These are phyloP conservation scores for Saccharum officinarum DNA, from an alignment of 176 grass and related monocot genomes.

Conservation along the genomic window DNA sequence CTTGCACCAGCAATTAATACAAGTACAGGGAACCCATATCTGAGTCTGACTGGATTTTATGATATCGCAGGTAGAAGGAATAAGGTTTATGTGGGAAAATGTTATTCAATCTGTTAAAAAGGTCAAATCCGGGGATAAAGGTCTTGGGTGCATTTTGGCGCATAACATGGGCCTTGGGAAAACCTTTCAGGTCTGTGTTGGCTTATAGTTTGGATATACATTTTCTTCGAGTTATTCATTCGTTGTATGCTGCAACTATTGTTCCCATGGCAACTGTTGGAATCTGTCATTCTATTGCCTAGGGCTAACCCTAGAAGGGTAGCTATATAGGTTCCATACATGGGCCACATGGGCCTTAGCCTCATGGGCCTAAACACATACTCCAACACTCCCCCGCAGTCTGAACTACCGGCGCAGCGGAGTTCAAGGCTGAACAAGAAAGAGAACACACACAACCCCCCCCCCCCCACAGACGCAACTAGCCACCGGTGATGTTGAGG, in stretches of 20 bases:
- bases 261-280: background rate
- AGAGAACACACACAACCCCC: no score
- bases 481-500: no score
- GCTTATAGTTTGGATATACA: background rate
- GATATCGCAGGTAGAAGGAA: constrained; percentile 67
- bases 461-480: no score
- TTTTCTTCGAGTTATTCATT: constrained; percentile 30
- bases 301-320: no score
- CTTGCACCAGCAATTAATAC: background rate
- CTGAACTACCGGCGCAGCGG: no score
- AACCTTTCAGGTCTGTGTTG: constrained; percentile 84
- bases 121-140: constrained; percentile 87
- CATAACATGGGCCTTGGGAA: constrained; percentile 99
- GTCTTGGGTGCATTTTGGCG: constrained; percentile 98
- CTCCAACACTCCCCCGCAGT: no score
- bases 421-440: no score
- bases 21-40: background rate
- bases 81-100: constrained; percentile 99
- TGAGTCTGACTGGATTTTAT: constrained; percentile 21
- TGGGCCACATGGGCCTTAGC: no score
- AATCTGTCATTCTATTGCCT: no score
- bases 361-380: no score
- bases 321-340: no score
- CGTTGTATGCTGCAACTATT: background rate
- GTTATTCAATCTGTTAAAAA: constrained; percentile 90